These are phyloP conservation scores for Passiflora organensis DNA, from an alignment of 345 rosid species.

Conservation along the genomic window DNA sequence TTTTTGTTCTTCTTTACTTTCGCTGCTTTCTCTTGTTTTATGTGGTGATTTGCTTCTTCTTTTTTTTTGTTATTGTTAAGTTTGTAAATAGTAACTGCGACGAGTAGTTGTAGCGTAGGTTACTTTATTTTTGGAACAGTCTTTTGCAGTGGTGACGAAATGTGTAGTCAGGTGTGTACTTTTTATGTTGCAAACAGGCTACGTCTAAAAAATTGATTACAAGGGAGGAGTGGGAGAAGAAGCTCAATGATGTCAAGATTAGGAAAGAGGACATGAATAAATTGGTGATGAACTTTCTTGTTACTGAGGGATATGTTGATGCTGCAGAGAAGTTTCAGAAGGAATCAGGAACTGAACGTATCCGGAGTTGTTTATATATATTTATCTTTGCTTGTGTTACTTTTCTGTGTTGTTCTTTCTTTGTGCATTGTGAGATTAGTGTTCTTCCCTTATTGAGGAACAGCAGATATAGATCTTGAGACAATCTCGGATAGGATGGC, in stretches of 20 bases:
- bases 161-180: neutral
- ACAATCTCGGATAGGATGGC: conserved; percentile 94
- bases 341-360: conserved; percentile 97
- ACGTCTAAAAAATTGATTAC: conserved; percentile 66
- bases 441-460: conserved; percentile 38
- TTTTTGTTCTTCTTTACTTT: neutral
- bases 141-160: no score
- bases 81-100: neutral
- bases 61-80: neutral
- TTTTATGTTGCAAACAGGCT: conserved; percentile 32
- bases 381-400: no score
- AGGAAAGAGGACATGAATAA: conserved; percentile 96
- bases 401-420: neutral
- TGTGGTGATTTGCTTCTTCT: neutral
- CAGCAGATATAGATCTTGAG: conserved; percentile 94
- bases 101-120: no score
- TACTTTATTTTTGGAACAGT: neutral
- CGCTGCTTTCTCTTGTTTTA: no score
- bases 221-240: conserved; percentile 92
- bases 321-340: conserved; percentile 84
- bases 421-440: conserved; percentile 1
- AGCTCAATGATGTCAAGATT: conserved; percentile 72
- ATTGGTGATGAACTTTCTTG: conserved; percentile 96
- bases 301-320: conserved; percentile 95
- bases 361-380: no score